These are phyloP conservation scores for Globisporangium cystogenes DNA, from an alignment of 352 stramenopile species.

Conservation along the genomic window DNA sequence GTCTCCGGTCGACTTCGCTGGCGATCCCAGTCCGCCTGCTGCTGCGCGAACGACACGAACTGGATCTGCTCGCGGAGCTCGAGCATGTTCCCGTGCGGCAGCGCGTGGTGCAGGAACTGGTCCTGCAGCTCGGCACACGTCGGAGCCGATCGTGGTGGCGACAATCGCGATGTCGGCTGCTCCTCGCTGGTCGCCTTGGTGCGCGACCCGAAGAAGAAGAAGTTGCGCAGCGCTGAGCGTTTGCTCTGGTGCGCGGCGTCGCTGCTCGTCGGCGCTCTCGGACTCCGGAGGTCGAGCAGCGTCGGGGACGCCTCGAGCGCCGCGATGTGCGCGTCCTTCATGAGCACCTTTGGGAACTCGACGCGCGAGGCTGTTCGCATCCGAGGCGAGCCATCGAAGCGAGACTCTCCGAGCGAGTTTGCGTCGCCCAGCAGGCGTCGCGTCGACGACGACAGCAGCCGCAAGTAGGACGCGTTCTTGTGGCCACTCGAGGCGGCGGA, in stretches of 20 bases:
- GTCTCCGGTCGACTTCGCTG: slow-evolving; percentile 10
- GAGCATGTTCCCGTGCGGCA: slow-evolving; percentile 41
- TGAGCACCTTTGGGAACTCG: slow-evolving; percentile 43
- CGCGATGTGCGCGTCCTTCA: slow-evolving; percentile 7
- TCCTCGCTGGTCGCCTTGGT: neutral
- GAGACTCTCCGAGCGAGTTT: neutral
- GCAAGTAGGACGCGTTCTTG: slow-evolving; percentile 9
- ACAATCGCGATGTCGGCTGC: neutral
- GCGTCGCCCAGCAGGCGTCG: neutral
- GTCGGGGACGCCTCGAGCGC: neutral
- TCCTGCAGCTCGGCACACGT: slow-evolving; percentile 40
- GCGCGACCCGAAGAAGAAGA: slow-evolving; percentile 7
- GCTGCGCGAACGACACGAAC: slow-evolving; percentile 34
- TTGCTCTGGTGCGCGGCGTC: neutral
- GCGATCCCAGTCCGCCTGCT: slow-evolving; percentile 12
- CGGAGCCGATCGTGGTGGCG: slow-evolving; percentile 8
- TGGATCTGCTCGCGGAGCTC: slow-evolving; percentile 38
- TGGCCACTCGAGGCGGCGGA: neutral
- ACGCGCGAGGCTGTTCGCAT: slow-evolving; percentile 15
- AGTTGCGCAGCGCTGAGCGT: neutral
- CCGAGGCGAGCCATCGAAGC: neutral
- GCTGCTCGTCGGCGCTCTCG: neutral
- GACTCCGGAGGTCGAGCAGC: slow-evolving; percentile 1
- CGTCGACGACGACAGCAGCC: slow-evolving; percentile 1
- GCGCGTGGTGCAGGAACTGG: slow-evolving; percentile 31